phyloP scores from a whole-genome alignment of 306 rosid genomes.

The Pachyrhizus erosus region DNA sequence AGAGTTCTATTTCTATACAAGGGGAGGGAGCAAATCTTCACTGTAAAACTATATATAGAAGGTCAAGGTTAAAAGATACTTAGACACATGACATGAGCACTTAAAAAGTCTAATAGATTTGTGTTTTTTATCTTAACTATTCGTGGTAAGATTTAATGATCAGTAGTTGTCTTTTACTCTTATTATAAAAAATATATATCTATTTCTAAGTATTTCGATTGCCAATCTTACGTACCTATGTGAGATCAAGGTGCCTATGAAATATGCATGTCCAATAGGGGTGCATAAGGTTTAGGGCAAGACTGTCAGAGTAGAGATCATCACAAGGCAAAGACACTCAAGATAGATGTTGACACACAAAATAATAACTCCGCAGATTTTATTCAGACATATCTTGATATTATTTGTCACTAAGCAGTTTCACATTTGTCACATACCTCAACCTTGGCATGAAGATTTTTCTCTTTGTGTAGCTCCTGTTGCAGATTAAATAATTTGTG shows the following conservation, averaged over 20 bases:
- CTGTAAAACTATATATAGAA: not conserved
- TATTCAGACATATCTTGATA: conserved; percentile 11
- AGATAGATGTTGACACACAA: not conserved
- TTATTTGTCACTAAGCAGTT: conserved; percentile 10
- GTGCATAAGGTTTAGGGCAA: not conserved
- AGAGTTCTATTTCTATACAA: not conserved
- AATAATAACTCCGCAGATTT: conserved; percentile 16
- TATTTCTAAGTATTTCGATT: not conserved
- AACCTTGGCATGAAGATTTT: conserved; percentile 43
- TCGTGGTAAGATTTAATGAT: not conserved
- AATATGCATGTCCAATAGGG: not conserved
- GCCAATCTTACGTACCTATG: not conserved
- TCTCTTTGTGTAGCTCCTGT: conserved; percentile 52
- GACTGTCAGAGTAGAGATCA: not conserved
- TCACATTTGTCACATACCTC: conserved; percentile 57
- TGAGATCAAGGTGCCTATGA: conserved; percentile 12
- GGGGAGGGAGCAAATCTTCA: not conserved
- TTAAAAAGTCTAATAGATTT: not conserved
- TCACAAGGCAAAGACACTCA: not conserved
- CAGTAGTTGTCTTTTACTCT: not conserved
- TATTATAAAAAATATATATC: not conserved
- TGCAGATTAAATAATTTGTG: conserved; percentile 48
- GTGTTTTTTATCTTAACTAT: not conserved
- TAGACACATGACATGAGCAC: not conserved
- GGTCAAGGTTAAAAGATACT: not conserved